Evolutionary conservation across 495 filamentous ascomycete species (phyloP).

Genomic region (Podospora pseudocomata): DNA sequence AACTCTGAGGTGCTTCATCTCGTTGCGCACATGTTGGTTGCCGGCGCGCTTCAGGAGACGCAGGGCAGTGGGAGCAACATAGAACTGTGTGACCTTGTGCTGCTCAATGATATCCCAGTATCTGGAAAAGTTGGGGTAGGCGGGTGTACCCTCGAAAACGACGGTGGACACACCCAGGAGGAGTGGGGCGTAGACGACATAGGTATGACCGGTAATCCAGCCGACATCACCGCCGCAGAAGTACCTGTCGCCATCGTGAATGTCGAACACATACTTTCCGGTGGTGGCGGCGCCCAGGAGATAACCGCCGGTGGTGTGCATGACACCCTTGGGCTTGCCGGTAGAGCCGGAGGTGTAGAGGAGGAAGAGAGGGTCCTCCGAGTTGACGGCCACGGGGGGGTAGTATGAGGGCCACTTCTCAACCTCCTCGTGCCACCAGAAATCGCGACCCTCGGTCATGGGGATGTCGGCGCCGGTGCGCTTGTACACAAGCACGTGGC

Average conservation of each 20-base stretch:
- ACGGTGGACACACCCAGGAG: conserved; percentile 90
- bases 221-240: conserved; percentile 98
- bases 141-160: conserved; percentile 98
- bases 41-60: conserved; percentile 92
- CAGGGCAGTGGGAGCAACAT: conserved; percentile 93
- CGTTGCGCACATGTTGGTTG: conserved; percentile 79
- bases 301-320: conserved; percentile 97
- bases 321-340: conserved; percentile 97
- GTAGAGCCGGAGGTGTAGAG: conserved; percentile 98
- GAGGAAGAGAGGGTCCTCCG: conserved; percentile 95
- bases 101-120: conserved; percentile 99
- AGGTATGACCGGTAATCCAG: conserved; percentile 99
- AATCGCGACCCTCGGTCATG: conserved; percentile 82
- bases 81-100: conserved; percentile 95
- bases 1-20: conserved; percentile 86
- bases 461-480: conserved; percentile 92
- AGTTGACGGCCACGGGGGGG: conserved; percentile 78
- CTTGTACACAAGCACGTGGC: conserved; percentile 84
- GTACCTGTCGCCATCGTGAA: conserved; percentile 87
- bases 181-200: conserved; percentile 94
- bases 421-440: conserved; percentile 98
- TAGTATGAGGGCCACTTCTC: conserved; percentile 93
- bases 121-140: conserved; percentile 94
- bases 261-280: conserved; percentile 98
- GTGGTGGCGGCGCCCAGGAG: conserved; percentile 88